Percentiles rank a stretch among this genome's conserved stretches.
phyloP scores from a whole-genome alignment of 208 protist species.

The Trypanosoma melophagium region DNA sequence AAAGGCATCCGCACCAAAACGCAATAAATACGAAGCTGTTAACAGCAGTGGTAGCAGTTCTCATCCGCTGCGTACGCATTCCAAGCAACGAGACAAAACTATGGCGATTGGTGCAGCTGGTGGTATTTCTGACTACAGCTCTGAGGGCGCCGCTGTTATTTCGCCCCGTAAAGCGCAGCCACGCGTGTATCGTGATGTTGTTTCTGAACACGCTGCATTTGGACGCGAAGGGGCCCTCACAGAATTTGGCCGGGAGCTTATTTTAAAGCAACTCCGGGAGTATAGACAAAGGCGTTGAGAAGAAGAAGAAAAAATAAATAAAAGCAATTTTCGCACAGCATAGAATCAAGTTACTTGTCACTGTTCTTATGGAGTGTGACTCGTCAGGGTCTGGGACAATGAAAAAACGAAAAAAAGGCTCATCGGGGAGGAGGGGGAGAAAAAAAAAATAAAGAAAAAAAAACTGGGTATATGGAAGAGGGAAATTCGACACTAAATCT shows the following conservation, averaged over 20 bases:
- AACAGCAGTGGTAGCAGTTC: too few relatives aligned
- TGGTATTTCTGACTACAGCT: constrained; percentile 15
- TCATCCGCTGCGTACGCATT: background rate
- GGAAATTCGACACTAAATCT: too few relatives aligned
- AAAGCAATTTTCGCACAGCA: too few relatives aligned
- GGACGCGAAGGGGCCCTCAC: constrained; percentile 37
- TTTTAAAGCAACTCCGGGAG: constrained; percentile 58
- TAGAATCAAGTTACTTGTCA: too few relatives aligned
- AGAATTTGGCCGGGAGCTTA: constrained; percentile 62
- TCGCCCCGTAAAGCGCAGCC: background rate
- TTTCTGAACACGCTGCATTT: constrained; percentile 41
- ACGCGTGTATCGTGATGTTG: constrained; percentile 29
- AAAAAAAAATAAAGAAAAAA: background rate
- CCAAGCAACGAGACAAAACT: background rate
- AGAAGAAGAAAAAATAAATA: too few relatives aligned
- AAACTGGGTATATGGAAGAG: too few relatives aligned
- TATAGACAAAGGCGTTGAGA: constrained; percentile 26
- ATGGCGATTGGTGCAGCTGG: background rate
- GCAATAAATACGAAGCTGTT: background rate
- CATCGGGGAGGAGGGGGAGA: too few relatives aligned
- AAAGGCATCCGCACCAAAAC: background rate
- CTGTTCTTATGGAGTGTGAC: too few relatives aligned
- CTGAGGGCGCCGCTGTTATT: background rate
- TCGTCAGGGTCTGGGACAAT: too few relatives aligned
- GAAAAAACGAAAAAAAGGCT: too few relatives aligned